Evolutionary conservation across 805 yeast genomes (phyloP), one percentile per base, ranked within the genome.

Genomic region (Schwanniomyces pseudopolymorphus): DNA sequence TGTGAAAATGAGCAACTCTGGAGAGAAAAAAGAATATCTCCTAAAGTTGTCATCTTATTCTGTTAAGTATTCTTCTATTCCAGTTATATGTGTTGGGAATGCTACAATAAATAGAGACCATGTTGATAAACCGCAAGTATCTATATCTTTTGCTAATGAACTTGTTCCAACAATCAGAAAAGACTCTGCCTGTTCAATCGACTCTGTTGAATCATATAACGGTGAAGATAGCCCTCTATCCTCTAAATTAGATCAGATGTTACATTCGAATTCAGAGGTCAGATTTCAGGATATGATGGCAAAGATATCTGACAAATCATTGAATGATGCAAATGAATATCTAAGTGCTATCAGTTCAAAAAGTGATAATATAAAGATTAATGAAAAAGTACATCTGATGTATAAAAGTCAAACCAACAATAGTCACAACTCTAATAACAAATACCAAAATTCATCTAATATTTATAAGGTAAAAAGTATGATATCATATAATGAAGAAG

Each of bases 381-480:
- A 64, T 49, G 57, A 57, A 33, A 69, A 60, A 42, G 63, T 72
- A 13, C 75, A 72, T 47, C 60, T 66, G 25, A 70, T 70, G 7
- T 72, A 71, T 50, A 52, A 55, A 24, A 53, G 62, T 21, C 68
- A 61, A 42, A 40, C 47, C 13, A 44, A 48, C 24, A 33, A 40
- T 31, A 46, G 46, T 20, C 9, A 13, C 25, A 36, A 36, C 7
- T 14, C 25, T 21, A 19, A 13, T 16, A 33, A 33, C n/a, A 40
- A 31, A 20, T 27, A 28, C 20, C 26, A 36, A 19, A 22, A 21
- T 25, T 39, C 21, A 3, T 41, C 40, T 17, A 54, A 53, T 38
- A 68, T 69, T 14, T 71, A 72, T 58, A 70, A 69, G 49, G 76
- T 72, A n/a, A 69, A 69, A 47, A 64, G 72, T 21, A 55, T 72